These are phyloP conservation scores for Rhypophila decipiens DNA, from an alignment of 495 filamentous ascomycete genomes.

Conservation along the genomic window DNA sequence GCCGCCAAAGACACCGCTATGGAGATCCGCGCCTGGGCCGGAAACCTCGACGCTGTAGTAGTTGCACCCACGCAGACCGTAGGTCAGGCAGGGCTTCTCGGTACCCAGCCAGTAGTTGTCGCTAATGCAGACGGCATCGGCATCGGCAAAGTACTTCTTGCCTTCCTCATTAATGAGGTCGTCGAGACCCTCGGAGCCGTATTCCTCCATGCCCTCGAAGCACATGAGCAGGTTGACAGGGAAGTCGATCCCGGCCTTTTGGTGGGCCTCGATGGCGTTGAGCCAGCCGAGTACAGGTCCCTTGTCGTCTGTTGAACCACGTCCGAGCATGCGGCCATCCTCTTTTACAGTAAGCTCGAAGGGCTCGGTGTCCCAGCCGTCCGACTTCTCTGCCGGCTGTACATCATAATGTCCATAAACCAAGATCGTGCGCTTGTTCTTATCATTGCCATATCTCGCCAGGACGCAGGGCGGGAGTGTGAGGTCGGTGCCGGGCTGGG, in stretches of 20 bases:
- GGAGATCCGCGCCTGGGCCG: constrained; percentile 87
- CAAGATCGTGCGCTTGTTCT: constrained; percentile 86
- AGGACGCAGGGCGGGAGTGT: constrained; percentile 89
- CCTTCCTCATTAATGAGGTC: constrained; percentile 86
- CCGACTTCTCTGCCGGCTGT: constrained; percentile 85
- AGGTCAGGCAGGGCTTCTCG: constrained; percentile 95
- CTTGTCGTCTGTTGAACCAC: constrained; percentile 96
- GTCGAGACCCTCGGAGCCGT: constrained; percentile 93
- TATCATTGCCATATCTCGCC: constrained; percentile 83
- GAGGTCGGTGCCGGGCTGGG: constrained; percentile 84
- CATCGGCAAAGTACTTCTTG: constrained; percentile 86
- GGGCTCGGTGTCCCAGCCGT: constrained; percentile 95
- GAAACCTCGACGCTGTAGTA: constrained; percentile 88
- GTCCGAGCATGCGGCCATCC: constrained; percentile 89
- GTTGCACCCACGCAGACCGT: constrained; percentile 94
- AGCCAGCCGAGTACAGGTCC: constrained; percentile 96
- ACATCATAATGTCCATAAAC: constrained; percentile 99
- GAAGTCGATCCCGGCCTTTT: constrained; percentile 86
- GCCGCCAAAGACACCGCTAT: constrained; percentile 94
- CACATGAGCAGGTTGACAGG: constrained; percentile 99
- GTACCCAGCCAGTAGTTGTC: constrained; percentile 99
- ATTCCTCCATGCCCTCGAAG: constrained; percentile 99
- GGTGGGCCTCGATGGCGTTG: constrained; percentile 95
- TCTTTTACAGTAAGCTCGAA: constrained; percentile 85
- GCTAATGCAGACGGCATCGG: constrained; percentile 95